Evolutionary conservation across 1,139 yeast species (phyloP), one percentile per base, ranked within the genome.

Genomic region (Zygosaccharomyces pseudobailii): DNA sequence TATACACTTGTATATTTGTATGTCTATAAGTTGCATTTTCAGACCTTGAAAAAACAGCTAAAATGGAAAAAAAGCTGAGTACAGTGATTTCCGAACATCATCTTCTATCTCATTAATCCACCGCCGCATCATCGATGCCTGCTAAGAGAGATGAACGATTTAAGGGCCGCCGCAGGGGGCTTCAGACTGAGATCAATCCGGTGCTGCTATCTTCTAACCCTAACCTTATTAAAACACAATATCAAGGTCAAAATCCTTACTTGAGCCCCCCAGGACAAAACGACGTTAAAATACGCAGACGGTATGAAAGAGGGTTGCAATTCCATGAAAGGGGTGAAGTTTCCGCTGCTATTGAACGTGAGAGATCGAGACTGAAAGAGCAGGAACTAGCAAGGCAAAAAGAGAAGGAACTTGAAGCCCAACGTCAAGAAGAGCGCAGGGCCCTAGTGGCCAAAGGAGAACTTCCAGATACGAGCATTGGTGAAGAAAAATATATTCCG

Each of bases 151-250:
- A 27, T 40, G 41, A 30, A 25, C 28, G 31, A 10, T 30, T 32
- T n/a, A 23, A 35, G 39, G 21, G 28, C 19, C 34, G 25, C 13
- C 46, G 48, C 7, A 45, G 51, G 43, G 70, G 68, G 20, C 45
- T 66, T 23, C 49, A 56, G 20, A 58, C 58, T 0, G 62, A 59
- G 27, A 47, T 63, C n/a, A 66, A 66, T 41, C 63, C 67, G 2
- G 56, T 60, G 1, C 45, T 66, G 13, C 42, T 50, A 20, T 57
- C 66, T 1, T 55, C 58, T 3, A 65, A 65, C 43, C 42, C 59
- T 10, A 63, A 62, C 25, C 42, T 65, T 1, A 51, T 63, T 9
- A 57, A 54, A 34, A 53, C 52, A 36, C 59, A 60, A 36, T 54
- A 57, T 30, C 49, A 47, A 23, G 34, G 49, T 10, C 52, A 45